Conservation (phyloP, 352 stramenopile species). For the Hyaloperonospora arabidopsidis region DNA sequence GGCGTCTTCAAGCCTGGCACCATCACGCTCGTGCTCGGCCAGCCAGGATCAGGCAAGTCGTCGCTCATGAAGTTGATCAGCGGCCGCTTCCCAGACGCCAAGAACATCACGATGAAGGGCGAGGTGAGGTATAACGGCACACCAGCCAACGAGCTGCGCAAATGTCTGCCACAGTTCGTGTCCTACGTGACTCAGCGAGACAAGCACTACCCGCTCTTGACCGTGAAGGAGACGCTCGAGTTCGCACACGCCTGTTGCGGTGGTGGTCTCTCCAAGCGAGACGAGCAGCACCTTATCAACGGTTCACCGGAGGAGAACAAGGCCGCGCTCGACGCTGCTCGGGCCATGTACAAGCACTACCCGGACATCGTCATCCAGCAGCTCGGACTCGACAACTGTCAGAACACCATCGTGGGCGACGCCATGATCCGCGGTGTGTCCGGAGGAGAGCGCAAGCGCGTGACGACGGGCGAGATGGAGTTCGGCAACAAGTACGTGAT, state of each 20-base stretch:
- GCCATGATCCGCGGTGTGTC: conserved; percentile 48
- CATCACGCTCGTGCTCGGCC: conserved; percentile 43
- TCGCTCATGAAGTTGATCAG: conserved; percentile 47
- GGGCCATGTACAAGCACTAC: conserved; percentile 18
- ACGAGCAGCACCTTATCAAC: conserved; percentile 13
- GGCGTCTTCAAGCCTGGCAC: conserved; percentile 37
- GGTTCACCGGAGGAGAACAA: conserved; percentile 27
- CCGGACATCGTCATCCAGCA: conserved; percentile 3
- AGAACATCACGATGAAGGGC: conserved; percentile 30
- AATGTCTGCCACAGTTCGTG: conserved; percentile 30
- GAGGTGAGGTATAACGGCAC: conserved; percentile 40
- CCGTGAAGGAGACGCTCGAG: conserved; percentile 48
- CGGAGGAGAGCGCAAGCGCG: conserved; percentile 56
- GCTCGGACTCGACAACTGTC: conserved; percentile 5
- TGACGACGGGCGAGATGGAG: conserved; percentile 77
- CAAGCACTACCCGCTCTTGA: conserved; percentile 36
- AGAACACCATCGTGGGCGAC: conserved; percentile 7
- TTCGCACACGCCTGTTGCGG: conserved; percentile 34
- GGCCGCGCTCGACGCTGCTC: conserved; percentile 18
- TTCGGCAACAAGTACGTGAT: conserved; percentile 31
- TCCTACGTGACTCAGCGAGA: conserved; percentile 37
- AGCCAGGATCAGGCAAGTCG: conserved; percentile 42
- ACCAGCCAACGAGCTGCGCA: conserved; percentile 1
- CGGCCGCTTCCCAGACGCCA: conserved; percentile 26
- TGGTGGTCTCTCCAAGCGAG: conserved; percentile 9